Base-by-base conservation (phyloP, 257 asterid genomes). In the Capsicum baccatum region DNA sequence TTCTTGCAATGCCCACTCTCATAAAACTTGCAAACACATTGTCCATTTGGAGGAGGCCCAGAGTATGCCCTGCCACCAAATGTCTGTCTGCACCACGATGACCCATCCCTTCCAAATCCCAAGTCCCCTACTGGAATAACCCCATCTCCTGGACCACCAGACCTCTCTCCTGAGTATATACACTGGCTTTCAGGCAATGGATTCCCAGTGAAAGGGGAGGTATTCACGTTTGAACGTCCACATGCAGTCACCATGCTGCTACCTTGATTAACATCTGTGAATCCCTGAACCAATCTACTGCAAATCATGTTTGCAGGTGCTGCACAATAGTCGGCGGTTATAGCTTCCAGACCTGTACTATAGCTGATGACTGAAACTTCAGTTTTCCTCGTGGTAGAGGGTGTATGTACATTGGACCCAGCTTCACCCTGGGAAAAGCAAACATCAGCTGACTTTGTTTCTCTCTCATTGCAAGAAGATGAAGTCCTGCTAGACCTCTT, bases 1-100 rank as follows among this genome's bases (percentile, higher is more conserved):
- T 94, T 97, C 84, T 86, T 91, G 92, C 99, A 97, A 71, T 83
- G 97, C 52, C 98, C 99, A 54, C 92, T 89, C 85, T 90, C 98
- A 11, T 92, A 94, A 85, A 92, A 97, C 84, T 92, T 95, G 71
- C 99, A 94, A 42, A 97, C 92, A 55, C 96, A 86, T 64, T 93
- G 95, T 84, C 93, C 96, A 86, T 89, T 93, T 0, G 93, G 94
- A 6, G 89, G 88, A 44, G 94, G 90, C 84, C 94, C 89, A 7
- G 93, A 80, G 86, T 92, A 91, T 21, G 94, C 97, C 52, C 93
- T 91, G 1, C 85, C 90, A 5, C 87, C 85, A 37, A 90, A 90
- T 0, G 87, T 97, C 87, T 97, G 63, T 21, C 47, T 86, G 74
- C 93, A 88, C 3, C 93, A 88, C 4, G 86, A 88, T 11, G 91